These are phyloP conservation scores for Celoporthe dispersa DNA, from an alignment of 2,329 filamentous ascomycete genomes.

Conservation along the genomic window DNA sequence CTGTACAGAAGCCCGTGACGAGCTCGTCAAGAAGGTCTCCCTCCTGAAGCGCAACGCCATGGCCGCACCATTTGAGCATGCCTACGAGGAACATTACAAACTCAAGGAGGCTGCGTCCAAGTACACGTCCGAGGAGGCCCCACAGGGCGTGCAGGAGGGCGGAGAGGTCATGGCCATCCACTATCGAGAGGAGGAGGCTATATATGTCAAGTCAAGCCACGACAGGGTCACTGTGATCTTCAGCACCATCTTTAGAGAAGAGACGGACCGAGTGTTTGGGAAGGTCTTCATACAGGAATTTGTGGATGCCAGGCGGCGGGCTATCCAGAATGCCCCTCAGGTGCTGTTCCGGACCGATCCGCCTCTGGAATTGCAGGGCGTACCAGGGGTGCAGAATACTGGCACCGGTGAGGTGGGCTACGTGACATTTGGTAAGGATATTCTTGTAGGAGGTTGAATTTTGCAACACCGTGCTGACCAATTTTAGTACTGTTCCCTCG, in stretches of 20 bases:
- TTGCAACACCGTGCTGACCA: constrained; percentile 28
- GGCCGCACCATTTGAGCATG: constrained; percentile 97
- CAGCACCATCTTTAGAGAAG: constrained; percentile 96
- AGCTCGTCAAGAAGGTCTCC: constrained; percentile 83
- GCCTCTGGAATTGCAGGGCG: constrained; percentile 84
- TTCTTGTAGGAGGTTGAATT: not conserved
- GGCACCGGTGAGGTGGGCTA: constrained; percentile 90
- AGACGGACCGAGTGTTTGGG: constrained; percentile 95
- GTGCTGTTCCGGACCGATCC: constrained; percentile 95
- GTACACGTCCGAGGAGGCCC: constrained; percentile 92
- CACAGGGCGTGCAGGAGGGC: constrained; percentile 86
- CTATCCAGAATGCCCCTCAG: constrained; percentile 97
- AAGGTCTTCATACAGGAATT: constrained; percentile 99
- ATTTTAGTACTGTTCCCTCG: constrained; percentile 85
- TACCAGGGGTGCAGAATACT: constrained; percentile 78
- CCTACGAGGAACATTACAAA: constrained; percentile 89
- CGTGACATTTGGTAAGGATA: constrained; percentile 85
- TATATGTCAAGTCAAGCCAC: constrained; percentile 97
- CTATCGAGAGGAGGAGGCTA: constrained; percentile 98
- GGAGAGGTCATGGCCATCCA: constrained; percentile 95
- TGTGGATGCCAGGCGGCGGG: constrained; percentile 90
- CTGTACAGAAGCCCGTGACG: constrained; percentile 75
- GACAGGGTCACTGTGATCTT: constrained; percentile 99
- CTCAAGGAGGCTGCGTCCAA: constrained; percentile 87
- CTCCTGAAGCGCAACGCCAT: constrained; percentile 97